Evolutionary conservation across 169 alveolate genomes (phyloP).

Genomic region (Toxoplasma gondii): DNA sequence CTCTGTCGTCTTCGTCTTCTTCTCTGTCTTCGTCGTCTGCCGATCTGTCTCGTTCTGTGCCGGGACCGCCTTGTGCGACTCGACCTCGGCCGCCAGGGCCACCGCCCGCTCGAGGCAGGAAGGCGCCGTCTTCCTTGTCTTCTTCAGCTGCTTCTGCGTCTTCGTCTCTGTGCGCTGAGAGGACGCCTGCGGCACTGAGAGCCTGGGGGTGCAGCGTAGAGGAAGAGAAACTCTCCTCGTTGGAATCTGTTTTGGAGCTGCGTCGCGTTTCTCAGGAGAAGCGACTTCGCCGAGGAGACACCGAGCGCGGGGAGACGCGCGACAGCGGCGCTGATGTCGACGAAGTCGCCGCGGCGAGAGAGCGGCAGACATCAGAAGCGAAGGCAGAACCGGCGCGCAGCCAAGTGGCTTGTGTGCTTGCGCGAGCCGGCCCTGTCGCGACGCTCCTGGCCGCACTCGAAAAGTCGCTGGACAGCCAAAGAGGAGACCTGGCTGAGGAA

Average conservation of each 20-base stretch:
- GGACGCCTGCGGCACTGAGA: not conserved
- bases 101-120: not conserved
- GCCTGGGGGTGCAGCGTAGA: not conserved
- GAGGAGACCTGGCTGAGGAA: not conserved
- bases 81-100: not conserved
- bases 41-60: too few relatives aligned
- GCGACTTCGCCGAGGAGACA: too few relatives aligned
- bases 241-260: not conserved
- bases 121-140: not conserved
- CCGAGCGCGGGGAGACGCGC: too few relatives aligned
- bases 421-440: not conserved
- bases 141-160: not conserved
- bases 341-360: too few relatives aligned
- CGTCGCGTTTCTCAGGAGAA: not conserved
- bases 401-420: not conserved
- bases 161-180: not conserved
- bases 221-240: not conserved
- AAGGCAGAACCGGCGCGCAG: not conserved
- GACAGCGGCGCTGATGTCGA: too few relatives aligned
- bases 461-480: too few relatives aligned
- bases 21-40: not conserved
- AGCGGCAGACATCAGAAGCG: too few relatives aligned
- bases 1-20: not conserved
- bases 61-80: not conserved
- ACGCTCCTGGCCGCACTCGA: not conserved